Base-by-base conservation (phyloP, 2,329 filamentous ascomycete species). In the Aspergillus sp. region DNA sequence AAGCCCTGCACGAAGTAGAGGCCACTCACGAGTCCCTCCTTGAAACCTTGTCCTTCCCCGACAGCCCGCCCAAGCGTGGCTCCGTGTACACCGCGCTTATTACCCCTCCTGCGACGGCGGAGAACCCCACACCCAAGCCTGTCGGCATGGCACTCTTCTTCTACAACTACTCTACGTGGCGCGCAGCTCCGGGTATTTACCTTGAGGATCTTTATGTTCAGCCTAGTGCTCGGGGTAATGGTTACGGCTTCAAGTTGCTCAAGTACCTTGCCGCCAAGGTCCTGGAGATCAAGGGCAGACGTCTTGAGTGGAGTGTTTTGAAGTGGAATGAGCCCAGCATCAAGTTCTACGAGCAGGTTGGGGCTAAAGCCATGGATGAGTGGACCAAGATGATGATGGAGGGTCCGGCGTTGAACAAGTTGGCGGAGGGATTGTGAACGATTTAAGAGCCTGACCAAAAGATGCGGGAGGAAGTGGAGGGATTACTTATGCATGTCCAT, bases 81-180 rank as follows among this genome's bases (percentile, higher is more conserved):
- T 91, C 89, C 30, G 90, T 92, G 17, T 90, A 91, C 62, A 94
- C 91, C 53, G 82, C 96, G 36, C 78, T 96, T 8, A 78, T 94
- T 57, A 82, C 82, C 66, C 78, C 81, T 27, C 77, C 83, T 21
- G 77, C 81, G 10, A 75, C 79, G 5, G 76, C 80, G 10, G 72
- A 78, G 41, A 75, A 66, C 61, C 63, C 70, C 59, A 39, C 65
- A 54, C 66, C 75, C 32, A 50, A 62, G 59, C 71, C 85, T 75
- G 90, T 86, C 0, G 92, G 90, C 51, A 91, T 97, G 85, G 92
- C 92, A 1, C 78, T 97, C 42, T 97, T 92, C 80, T 98, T 96
- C 76, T 92, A 94, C 82, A 98, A 94, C 78, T 98, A 96, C 79
- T 92, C 88, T 71, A 97, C 94, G 0, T 98, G 95, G 95, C 86